Conservation (phyloP, 495 filamentous ascomycete species). For the Neurospora sp. region DNA sequence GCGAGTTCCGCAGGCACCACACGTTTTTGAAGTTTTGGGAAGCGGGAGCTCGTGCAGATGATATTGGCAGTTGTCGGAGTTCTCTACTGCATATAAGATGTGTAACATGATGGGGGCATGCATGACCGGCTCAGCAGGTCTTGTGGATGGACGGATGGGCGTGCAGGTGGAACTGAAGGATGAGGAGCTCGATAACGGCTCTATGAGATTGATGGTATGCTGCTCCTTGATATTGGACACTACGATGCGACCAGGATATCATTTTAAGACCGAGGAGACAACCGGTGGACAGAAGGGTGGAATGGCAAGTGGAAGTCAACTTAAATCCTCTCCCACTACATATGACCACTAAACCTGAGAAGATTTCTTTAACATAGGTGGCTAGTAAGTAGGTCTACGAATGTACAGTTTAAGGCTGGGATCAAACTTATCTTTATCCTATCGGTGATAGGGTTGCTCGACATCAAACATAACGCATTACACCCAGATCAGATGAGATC, state of each 20-base stretch:
- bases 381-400: background rate
- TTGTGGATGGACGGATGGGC: background rate
- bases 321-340: too few relatives aligned
- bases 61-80: constrained; percentile 1
- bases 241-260: background rate
- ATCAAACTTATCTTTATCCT: background rate
- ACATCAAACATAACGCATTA: background rate
- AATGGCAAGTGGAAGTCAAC: background rate
- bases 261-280: background rate
- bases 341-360: too few relatives aligned
- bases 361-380: too few relatives aligned
- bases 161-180: background rate
- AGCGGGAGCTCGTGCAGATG: background rate
- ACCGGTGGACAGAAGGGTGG: background rate
- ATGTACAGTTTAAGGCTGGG: background rate
- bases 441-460: background rate
- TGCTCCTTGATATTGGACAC: background rate
- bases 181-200: background rate
- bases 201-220: background rate
- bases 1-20: too few relatives aligned
- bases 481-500: background rate
- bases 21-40: too few relatives aligned
- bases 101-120: background rate
- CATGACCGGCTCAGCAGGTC: background rate
- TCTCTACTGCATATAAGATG: background rate